Evolutionary conservation across 1,284 basidiomycete species (phyloP).

Genomic region (Cryptococcus sp.): DNA sequence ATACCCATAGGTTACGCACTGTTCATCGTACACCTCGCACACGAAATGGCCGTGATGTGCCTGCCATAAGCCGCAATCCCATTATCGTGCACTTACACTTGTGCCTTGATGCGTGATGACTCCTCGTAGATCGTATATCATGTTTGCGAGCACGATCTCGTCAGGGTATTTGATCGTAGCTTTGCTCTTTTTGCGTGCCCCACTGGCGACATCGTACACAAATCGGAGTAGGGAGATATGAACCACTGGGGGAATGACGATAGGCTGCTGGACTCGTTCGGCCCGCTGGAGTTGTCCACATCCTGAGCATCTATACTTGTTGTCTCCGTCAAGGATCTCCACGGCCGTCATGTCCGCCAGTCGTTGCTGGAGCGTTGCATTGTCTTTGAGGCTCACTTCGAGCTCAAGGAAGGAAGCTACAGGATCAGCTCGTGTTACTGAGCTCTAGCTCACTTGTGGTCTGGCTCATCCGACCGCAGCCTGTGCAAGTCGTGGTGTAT

Average conservation of each 20-base stretch:
- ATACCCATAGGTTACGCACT: slow-evolving; percentile 57
- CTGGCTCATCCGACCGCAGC: too few relatives aligned
- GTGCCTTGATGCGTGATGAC: slow-evolving; percentile 80
- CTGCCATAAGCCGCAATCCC: slow-evolving; percentile 51
- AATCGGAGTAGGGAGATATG: slow-evolving; percentile 89
- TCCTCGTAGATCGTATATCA: slow-evolving; percentile 74
- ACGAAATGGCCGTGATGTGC: slow-evolving; percentile 93
- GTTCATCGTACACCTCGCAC: slow-evolving; percentile 76
- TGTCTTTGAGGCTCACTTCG: slow-evolving; percentile 76
- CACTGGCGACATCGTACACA: slow-evolving; percentile 73
- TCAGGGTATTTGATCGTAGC: slow-evolving; percentile 72
- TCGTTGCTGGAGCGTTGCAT: slow-evolving; percentile 66
- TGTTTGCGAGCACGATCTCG: slow-evolving; percentile 61
- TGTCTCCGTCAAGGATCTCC: slow-evolving; percentile 76
- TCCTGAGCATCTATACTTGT: slow-evolving; percentile 76
- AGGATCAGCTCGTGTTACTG: too few relatives aligned
- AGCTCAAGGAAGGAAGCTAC: slow-evolving; percentile 69
- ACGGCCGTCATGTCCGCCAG: slow-evolving; percentile 64
- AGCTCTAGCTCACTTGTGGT: too few relatives aligned
- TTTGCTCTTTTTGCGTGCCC: slow-evolving; percentile 81
- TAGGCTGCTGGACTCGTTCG: slow-evolving; percentile 67
- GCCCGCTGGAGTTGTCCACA: slow-evolving; percentile 75
- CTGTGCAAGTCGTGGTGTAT: slow-evolving; percentile 71
- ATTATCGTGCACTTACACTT: slow-evolving; percentile 34
- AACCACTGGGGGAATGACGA: slow-evolving; percentile 71